Base-by-base conservation (phyloP, 1,284 basidiomycete species). In the Lentinula novae-zelandiae region DNA sequence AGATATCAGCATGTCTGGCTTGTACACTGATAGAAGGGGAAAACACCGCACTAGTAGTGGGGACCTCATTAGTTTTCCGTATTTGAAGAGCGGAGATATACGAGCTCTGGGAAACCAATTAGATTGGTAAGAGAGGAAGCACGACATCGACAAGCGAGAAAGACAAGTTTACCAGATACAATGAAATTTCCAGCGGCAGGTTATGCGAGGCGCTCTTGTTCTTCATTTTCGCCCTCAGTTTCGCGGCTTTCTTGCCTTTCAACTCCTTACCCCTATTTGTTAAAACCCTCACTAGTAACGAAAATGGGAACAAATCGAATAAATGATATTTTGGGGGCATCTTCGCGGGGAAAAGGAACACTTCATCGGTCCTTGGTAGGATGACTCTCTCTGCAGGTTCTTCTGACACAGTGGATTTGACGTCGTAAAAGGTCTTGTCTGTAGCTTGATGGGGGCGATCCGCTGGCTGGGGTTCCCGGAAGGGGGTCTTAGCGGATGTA, bases 221-320 rank as follows among this genome's bases (percentile, higher is more conserved):
- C 49, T 73, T 70, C 68, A 83, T 71, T 69, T 76, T 78, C 7
- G 84, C 84, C 48, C 84, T 74, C 53, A 82, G 65, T 61, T 74
- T 75, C 22, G 82, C 84, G 2, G 79, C 84, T 67, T 81, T 85
- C 71, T 81, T 85, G 31, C 85, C 86, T 65, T 79, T 81, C 22
- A 84, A 72, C 49, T 80, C 75, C 63, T 74, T 77, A 0, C 83
- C 83, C 17, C 71, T 70, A 58, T 78, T 75, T 13, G 78, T 75
- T 50, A 86, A 71, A 34, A 70, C 68, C 36, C 72, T 72, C 2
- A 85, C 81, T 27, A 90, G 67, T 5, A 87, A 71, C n/a, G 85
- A 85, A 67, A 90, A 83, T 5, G 88, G 87, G 73, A 88, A 90
- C 2, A 88, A 65, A 66, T 90, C 88, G 58, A 86, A 82, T 56